phyloP scores from a whole-genome alignment of 2,329 filamentous ascomycete genomes.

The Zelopaecilomyces penicillatus region DNA sequence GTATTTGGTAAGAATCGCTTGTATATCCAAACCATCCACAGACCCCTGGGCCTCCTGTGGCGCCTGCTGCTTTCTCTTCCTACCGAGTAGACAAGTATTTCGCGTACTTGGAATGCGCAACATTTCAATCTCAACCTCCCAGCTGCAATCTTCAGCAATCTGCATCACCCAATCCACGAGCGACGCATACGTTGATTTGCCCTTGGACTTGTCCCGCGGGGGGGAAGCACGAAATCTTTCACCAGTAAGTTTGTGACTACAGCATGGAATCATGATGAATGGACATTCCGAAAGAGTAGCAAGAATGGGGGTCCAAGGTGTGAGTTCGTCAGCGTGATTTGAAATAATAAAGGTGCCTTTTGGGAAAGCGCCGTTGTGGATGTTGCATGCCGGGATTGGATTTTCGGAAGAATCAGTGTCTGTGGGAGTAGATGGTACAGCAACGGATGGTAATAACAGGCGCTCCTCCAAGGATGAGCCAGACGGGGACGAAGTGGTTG shows the following conservation, averaged over 20 bases:
- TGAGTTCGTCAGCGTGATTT: slow-evolving; percentile 95
- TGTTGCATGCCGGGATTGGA: slow-evolving; percentile 6
- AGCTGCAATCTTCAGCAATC: slow-evolving; percentile 66
- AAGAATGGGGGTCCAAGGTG: slow-evolving; percentile 88
- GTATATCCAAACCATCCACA: slow-evolving; percentile 29
- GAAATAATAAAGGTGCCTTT: slow-evolving; percentile 82
- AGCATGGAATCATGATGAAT: slow-evolving; percentile 93
- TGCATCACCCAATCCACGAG: slow-evolving; percentile 69
- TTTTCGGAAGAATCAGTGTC: neutral
- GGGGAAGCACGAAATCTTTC: slow-evolving; percentile 60
- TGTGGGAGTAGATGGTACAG: slow-evolving; percentile 14
- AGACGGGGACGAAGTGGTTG: slow-evolving; percentile 17
- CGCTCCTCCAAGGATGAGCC: slow-evolving; percentile 33
- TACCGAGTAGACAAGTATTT: slow-evolving; percentile 73
- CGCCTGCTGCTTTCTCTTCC: slow-evolving; percentile 28
- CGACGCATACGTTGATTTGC: slow-evolving; percentile 68
- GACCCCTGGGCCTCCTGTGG: neutral
- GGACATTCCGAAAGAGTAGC: slow-evolving; percentile 66
- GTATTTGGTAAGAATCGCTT: slow-evolving; percentile 39
- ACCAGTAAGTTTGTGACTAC: slow-evolving; percentile 79
- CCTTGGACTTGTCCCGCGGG: slow-evolving; percentile 40
- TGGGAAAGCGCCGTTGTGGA: slow-evolving; percentile 59
- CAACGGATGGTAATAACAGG: slow-evolving; percentile 41
- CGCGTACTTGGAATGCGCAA: slow-evolving; percentile 86
- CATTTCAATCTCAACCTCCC: slow-evolving; percentile 71